Conservation (phyloP, 176 grass and related monocot genomes). For the Tillandsia fasciculata region DNA sequence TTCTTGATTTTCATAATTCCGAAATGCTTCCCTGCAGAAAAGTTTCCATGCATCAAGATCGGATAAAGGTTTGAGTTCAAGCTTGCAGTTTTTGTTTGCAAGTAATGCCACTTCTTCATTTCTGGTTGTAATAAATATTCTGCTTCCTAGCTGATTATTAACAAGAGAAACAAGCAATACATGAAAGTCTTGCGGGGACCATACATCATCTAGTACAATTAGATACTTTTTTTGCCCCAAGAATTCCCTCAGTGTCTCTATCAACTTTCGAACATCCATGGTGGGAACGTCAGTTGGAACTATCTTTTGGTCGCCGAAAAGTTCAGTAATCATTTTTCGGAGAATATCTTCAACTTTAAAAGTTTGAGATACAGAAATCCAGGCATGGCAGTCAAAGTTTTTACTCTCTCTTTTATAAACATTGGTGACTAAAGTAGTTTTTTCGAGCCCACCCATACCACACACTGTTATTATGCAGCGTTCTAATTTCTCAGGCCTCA, state of each 20-base stretch:
- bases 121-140: constrained; percentile 24
- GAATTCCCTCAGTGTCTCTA: background rate
- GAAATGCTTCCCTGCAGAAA: constrained; percentile 37
- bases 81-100: constrained; percentile 16
- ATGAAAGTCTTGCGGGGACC: background rate
- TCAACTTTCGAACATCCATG: constrained; percentile 10
- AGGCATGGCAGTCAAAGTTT: constrained; percentile 14
- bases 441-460: constrained; percentile 28
- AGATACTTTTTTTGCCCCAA: constrained; percentile 18
- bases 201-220: constrained; percentile 41
- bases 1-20: background rate
- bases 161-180: constrained; percentile 13
- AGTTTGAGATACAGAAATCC: constrained; percentile 26
- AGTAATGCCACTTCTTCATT: constrained; percentile 20
- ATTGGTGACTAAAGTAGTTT: constrained; percentile 21
- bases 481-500: background rate
- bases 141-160: constrained; percentile 5
- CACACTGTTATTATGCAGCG: constrained; percentile 21
- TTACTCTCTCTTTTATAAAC: constrained; percentile 9
- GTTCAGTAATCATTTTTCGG: constrained; percentile 5
- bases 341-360: constrained; percentile 1
- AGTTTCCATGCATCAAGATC: constrained; percentile 18
- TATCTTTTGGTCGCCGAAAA: background rate
- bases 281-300: background rate
- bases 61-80: constrained; percentile 19